Evolutionary conservation across 352 stramenopile species (phyloP).

Genomic region (Phytophthora europaea): DNA sequence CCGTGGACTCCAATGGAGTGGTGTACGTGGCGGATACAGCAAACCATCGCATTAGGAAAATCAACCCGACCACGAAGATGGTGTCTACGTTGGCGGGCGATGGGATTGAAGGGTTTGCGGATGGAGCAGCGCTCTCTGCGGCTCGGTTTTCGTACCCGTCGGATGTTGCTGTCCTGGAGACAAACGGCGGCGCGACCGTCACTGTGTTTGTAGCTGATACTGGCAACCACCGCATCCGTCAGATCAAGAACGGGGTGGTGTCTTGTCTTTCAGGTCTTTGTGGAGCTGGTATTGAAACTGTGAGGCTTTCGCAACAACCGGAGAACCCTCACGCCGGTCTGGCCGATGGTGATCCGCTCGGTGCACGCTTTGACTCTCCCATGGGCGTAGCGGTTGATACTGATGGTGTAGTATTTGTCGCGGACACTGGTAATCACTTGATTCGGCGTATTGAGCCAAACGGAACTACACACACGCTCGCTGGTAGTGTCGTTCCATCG

Average conservation of each 20-base stretch:
- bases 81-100: constrained; percentile 71
- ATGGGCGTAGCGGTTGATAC: constrained; percentile 88
- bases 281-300: constrained; percentile 73
- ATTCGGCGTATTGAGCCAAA: constrained; percentile 87
- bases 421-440: constrained; percentile 97
- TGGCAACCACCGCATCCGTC: constrained; percentile 86
- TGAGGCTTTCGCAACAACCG: constrained; percentile 36
- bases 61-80: constrained; percentile 57
- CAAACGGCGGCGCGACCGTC: constrained; percentile 32
- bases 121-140: constrained; percentile 47
- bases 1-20: constrained; percentile 91
- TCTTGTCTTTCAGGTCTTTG: constrained; percentile 93
- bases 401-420: constrained; percentile 92
- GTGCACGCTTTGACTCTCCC: constrained; percentile 93
- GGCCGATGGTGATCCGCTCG: constrained; percentile 82
- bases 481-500: constrained; percentile 65
- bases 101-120: constrained; percentile 53
- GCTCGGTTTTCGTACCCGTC: constrained; percentile 78
- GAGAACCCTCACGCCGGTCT: constrained; percentile 88
- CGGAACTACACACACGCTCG: constrained; percentile 73
- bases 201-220: constrained; percentile 84
- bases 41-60: constrained; percentile 94
- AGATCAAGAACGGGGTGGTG: constrained; percentile 72
- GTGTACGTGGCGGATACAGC: constrained; percentile 97
- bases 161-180: constrained; percentile 74